Percentiles rank a stretch among this genome's conserved stretches.
phyloP scores from a whole-genome alignment of 129 eudicot species.

The Artemisia argyi region DNA sequence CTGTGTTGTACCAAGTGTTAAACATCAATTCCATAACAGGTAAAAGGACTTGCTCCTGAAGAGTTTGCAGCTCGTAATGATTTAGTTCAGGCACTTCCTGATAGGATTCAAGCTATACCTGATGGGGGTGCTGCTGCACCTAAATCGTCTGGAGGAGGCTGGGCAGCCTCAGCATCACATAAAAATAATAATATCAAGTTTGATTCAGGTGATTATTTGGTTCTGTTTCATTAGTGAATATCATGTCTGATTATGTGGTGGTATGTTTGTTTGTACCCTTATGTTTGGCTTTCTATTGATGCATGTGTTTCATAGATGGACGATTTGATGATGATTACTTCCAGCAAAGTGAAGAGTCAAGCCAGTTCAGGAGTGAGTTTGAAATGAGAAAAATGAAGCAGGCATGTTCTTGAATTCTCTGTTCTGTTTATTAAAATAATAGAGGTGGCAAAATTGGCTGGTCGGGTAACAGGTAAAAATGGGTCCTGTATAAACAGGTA shows the following conservation, averaged over 20 bases:
- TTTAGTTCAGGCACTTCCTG: constrained; percentile 86
- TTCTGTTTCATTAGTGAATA: not conserved
- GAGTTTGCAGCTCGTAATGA: constrained; percentile 87
- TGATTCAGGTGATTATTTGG: constrained; percentile 58
- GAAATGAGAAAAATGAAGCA: constrained; percentile 94
- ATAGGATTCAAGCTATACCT: constrained; percentile 87
- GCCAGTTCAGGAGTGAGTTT: constrained; percentile 79
- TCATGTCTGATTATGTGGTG: constrained; percentile 10
- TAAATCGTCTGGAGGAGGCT: constrained; percentile 72
- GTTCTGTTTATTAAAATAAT: not conserved
- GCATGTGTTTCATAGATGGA: constrained; percentile 52
- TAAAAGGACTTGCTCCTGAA: constrained; percentile 86
- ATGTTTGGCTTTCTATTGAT: constrained; percentile 6
- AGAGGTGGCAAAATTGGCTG: not conserved
- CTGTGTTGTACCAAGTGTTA: constrained; percentile 1
- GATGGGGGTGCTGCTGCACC: constrained; percentile 91
- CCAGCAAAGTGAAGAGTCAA: constrained; percentile 81
- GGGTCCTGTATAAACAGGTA: not conserved
- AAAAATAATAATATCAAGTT: constrained; percentile 78
- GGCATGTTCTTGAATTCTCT: constrained; percentile 44
- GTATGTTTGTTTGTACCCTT: not conserved
- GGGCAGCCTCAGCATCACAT: constrained; percentile 83
- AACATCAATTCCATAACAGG: constrained; percentile 44
- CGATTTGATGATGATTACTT: constrained; percentile 79
- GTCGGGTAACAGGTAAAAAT: constrained; percentile 3